phyloP scores from a whole-genome alignment of 2,329 filamentous ascomycete species.

The Fusarium fracticaudum region DNA sequence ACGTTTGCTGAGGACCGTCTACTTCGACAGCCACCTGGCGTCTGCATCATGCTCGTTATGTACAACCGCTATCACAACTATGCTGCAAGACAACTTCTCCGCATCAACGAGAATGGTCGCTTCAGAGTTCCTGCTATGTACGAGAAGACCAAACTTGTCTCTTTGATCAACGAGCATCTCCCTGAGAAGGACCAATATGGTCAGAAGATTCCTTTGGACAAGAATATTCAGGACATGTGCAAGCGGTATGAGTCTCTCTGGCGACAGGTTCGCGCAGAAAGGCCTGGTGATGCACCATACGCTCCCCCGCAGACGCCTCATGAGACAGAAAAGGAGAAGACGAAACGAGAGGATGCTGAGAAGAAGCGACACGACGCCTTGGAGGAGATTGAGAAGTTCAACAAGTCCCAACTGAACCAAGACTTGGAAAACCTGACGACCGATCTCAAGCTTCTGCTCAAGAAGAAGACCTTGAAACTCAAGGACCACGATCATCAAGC shows the following conservation, averaged over 20 bases:
- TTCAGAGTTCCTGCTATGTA: conserved; percentile 44
- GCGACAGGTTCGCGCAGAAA: neutral
- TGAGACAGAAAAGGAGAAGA: neutral
- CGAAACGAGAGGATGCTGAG: neutral
- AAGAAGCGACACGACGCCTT: neutral
- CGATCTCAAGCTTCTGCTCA: neutral
- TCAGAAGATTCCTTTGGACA: neutral
- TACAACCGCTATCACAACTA: conserved; percentile 84
- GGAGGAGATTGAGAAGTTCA: neutral
- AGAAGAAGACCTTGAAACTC: neutral
- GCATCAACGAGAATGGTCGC: conserved; percentile 54
- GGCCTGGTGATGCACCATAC: neutral
- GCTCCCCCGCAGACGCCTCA: neutral
- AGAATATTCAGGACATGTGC: neutral
- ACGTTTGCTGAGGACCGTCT: conserved; percentile 72
- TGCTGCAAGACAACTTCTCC: conserved; percentile 73
- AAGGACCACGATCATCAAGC: neutral
- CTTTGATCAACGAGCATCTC: neutral
- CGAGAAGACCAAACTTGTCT: neutral
- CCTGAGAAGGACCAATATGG: neutral
- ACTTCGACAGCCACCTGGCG: conserved; percentile 71
- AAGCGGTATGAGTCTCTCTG: neutral
- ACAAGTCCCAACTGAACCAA: neutral
- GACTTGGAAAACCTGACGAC: neutral
- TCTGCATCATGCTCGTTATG: conserved; percentile 75